Base-by-base conservation (phyloP, 495 filamentous ascomycete species). In the Trichoderma reesei region DNA sequence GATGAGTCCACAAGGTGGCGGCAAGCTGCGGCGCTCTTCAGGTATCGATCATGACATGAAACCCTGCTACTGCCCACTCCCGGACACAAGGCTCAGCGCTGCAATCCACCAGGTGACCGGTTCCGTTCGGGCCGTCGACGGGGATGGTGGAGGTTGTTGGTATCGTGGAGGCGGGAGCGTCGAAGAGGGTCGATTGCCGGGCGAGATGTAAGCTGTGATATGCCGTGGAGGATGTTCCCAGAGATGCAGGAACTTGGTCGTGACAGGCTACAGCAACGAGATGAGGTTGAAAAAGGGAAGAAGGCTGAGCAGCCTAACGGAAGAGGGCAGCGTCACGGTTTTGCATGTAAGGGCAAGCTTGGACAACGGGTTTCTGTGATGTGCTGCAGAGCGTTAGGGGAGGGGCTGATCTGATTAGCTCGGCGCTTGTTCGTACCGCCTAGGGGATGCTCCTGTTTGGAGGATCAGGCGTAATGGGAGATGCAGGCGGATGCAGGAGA, bases 31-130 rank as follows among this genome's bases (percentile, higher is more conserved):
- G 38, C 77, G 74, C 69, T 33, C 20, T 74, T 75, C 69, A 71
- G 72, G 67, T 70, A 72, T 72, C 74, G 73, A 74, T 73, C 78
- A 79, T 81, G 71, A 78, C 76, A 78, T 74, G 77, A 74, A 73
- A 75, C 72, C 74, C 70, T 72, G 66, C 68, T 67, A 72, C 76
- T 79, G 76, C 73, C 71, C 68, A 71, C 71, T 75, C 72, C 77
- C 74, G 74, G 74, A 69, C 71, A 69, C 64, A 64, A 67, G 73
- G 69, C 18, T 48, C 72, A 70, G 75, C 74, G 69, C 70, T 72
- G 39, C 70, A 70, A 69, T 71, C 66, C 68, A 66, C 73, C 74
- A 68, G 65, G 63, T 64, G 65, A 63, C 67, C 66, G 66, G 67
- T 71, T 65, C 67, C n/a, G 63, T 67, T 63, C 65, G 65, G 68